Conservation (phyloP, 225 moss, liverwort and hornwort species). For the Rhytidiadelphus loreus region DNA sequence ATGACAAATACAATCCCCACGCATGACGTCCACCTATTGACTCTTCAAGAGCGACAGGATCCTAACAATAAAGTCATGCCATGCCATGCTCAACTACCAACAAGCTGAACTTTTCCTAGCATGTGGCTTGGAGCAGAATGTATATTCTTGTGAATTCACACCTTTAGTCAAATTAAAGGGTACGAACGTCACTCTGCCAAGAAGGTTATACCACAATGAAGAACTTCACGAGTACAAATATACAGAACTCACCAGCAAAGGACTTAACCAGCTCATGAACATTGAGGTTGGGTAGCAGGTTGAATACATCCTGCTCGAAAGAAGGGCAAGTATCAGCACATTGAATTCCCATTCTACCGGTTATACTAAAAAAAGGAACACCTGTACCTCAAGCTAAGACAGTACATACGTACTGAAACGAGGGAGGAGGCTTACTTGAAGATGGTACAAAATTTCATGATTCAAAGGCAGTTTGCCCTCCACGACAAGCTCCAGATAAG, state of each 20-base stretch:
- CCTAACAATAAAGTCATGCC: not conserved
- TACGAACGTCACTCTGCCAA: not conserved
- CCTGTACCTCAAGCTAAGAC: not conserved
- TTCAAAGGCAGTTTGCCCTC: conserved; percentile 90
- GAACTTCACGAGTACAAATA: not conserved
- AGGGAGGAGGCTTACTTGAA: conserved; percentile 47
- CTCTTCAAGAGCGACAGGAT: not conserved
- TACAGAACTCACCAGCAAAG: conserved; percentile 65
- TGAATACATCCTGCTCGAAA: conserved; percentile 86
- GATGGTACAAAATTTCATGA: conserved; percentile 94
- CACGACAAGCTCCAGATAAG: conserved; percentile 92
- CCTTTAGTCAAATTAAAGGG: not conserved
- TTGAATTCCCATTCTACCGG: not conserved
- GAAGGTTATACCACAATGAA: not conserved
- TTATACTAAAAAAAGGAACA: not conserved
- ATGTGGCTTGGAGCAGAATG: not conserved
- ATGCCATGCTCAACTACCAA: not conserved
- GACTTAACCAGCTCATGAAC: conserved; percentile 95
- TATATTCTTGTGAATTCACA: not conserved
- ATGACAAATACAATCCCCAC: not conserved
- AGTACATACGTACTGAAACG: not conserved
- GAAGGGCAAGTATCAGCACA: conserved; percentile 3
- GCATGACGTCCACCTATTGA: not conserved
- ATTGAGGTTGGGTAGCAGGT: conserved; percentile 92
- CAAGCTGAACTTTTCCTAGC: not conserved